These are phyloP conservation scores for Phylloporus gajari DNA, from an alignment of 1,284 basidiomycete genomes.

Conservation along the genomic window DNA sequence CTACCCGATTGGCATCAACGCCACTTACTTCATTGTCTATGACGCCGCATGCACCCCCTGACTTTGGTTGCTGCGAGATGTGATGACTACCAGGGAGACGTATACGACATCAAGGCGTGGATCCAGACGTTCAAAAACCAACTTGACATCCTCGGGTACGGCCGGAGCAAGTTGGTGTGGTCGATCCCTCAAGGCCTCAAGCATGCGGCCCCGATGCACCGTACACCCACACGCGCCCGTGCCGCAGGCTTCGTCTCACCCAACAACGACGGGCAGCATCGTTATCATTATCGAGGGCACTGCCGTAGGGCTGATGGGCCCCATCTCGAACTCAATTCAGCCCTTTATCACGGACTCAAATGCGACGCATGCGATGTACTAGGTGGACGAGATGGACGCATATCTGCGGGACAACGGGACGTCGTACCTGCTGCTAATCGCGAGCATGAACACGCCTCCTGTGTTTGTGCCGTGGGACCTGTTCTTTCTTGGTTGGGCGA, in stretches of 20 bases:
- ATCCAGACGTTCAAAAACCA: slow-evolving; percentile 42
- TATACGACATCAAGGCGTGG: slow-evolving; percentile 39
- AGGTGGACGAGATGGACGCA: slow-evolving; percentile 32
- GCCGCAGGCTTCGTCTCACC: slow-evolving; percentile 43
- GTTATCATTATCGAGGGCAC: slow-evolving; percentile 37
- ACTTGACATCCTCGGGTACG: slow-evolving; percentile 41
- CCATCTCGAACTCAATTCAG: slow-evolving; percentile 23
- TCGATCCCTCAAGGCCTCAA: slow-evolving; percentile 41
- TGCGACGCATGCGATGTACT: slow-evolving; percentile 15
- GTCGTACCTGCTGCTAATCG: slow-evolving; percentile 33
- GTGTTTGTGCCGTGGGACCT: slow-evolving; percentile 31
- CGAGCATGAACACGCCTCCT: slow-evolving; percentile 15
- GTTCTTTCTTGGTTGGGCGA: slow-evolving; percentile 29
- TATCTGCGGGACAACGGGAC: slow-evolving; percentile 38
- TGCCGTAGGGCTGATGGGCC: slow-evolving; percentile 12
- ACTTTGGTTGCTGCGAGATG: slow-evolving; percentile 47
- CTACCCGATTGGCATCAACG: no score
- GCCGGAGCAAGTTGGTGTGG: slow-evolving; percentile 42
- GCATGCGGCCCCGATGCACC: slow-evolving; percentile 35
- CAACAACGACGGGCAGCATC: slow-evolving; percentile 34
- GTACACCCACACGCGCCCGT: slow-evolving; percentile 27
- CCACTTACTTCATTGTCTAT: slow-evolving; percentile 42
- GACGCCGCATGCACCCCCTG: slow-evolving; percentile 37
- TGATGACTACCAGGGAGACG: slow-evolving; percentile 39
- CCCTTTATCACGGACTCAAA: slow-evolving; percentile 33